phyloP scores from a whole-genome alignment of 352 stramenopile genomes.

The Globisporangium spinosum region DNA sequence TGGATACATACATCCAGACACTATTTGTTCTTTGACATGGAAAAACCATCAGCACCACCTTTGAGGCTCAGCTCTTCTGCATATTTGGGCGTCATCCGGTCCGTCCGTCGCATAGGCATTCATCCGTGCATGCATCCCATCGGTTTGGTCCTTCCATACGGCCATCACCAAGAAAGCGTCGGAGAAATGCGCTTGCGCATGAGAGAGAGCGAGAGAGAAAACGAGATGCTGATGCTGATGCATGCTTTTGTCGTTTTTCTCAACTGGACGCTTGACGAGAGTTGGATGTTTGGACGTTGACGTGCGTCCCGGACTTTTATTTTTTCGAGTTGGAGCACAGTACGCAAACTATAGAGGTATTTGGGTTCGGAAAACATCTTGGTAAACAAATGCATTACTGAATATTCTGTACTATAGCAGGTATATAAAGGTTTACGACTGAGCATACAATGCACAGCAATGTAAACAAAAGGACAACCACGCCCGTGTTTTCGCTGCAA shows the following conservation, averaged over 20 bases:
- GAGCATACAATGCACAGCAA: not conserved
- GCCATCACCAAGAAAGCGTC: not conserved
- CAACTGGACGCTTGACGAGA: not conserved
- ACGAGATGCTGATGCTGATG: not conserved
- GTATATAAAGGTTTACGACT: not conserved
- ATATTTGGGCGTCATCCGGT: not conserved
- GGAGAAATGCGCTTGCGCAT: not conserved
- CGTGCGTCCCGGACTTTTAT: not conserved
- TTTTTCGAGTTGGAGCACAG: not conserved
- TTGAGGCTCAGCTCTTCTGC: not conserved
- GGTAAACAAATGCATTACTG: not conserved
- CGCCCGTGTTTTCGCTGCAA: not conserved
- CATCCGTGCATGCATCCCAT: not conserved
- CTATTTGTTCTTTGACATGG: not conserved
- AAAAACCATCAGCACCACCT: not conserved
- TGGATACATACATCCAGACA: constrained; percentile 1
- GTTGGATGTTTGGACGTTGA: not conserved
- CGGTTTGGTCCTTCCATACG: not conserved
- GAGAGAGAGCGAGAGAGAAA: not conserved
- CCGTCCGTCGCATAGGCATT: not conserved
- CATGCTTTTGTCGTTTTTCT: not conserved
- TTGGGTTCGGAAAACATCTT: not conserved
- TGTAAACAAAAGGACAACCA: not conserved
- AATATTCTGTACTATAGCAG: not conserved
- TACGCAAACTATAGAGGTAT: not conserved